These are phyloP conservation scores for Ustilago vetiveriae DNA, from an alignment of 1,284 basidiomycete genomes.

Conservation along the genomic window DNA sequence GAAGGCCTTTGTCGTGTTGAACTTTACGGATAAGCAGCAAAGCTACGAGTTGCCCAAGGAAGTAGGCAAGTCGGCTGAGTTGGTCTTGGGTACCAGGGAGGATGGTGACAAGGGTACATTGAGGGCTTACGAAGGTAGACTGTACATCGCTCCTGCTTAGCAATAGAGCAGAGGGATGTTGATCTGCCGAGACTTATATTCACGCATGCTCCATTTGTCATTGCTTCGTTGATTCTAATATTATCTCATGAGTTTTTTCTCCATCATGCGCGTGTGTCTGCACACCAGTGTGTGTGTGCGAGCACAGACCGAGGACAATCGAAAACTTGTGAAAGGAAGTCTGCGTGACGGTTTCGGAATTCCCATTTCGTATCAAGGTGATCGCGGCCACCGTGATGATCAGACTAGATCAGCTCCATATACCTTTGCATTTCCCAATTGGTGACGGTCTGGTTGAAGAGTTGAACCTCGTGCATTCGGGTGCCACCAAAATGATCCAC, in stretches of 20 bases:
- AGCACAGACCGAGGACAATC: no score
- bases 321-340: no score
- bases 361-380: no score
- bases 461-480: slow-evolving; percentile 83
- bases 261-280: no score
- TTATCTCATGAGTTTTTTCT: no score
- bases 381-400: no score
- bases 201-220: no score
- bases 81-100: slow-evolving; percentile 22
- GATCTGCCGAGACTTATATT: no score
- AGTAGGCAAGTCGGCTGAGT: slow-evolving; percentile 1
- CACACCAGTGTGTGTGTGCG: no score
- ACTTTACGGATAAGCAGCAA: slow-evolving; percentile 44
- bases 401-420: slow-evolving; percentile 43
- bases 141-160: slow-evolving; percentile 32
- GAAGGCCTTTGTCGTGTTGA: slow-evolving; percentile 48
- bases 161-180: no score
- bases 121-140: slow-evolving; percentile 31
- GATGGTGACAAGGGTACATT: slow-evolving; percentile 18
- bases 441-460: slow-evolving; percentile 89
- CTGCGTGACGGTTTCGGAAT: no score
- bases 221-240: no score
- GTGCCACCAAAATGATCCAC: slow-evolving; percentile 94
- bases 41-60: slow-evolving; percentile 32
- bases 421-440: slow-evolving; percentile 84